Percentiles rank a stretch among this genome's conserved stretches.
phyloP scores from a whole-genome alignment of 1,284 basidiomycete genomes.

The Coriolopsis trogii region DNA sequence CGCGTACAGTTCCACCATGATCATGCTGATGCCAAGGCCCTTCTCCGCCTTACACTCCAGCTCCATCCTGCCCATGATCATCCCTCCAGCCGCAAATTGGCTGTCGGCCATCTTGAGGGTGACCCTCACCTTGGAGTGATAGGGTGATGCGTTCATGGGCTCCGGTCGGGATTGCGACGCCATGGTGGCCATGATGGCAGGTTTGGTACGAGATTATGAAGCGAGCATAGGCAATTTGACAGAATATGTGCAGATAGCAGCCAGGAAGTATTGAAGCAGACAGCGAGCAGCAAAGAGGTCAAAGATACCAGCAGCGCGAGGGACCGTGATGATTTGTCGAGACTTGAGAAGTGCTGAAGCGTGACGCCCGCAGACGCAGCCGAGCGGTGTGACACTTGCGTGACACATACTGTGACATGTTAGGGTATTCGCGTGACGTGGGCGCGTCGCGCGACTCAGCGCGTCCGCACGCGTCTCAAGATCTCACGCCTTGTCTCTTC shows the following conservation, averaged over 20 bases:
- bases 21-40: conserved; percentile 68
- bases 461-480: not conserved
- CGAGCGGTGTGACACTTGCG: no score
- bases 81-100: conserved; percentile 62
- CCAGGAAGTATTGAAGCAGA: not conserved
- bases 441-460: not conserved
- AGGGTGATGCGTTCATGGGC: conserved; percentile 76
- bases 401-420: not conserved
- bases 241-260: no score
- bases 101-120: conserved; percentile 58
- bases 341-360: not conserved
- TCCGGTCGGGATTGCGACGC: conserved; percentile 42
- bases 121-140: conserved; percentile 76
- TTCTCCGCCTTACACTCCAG: conserved; percentile 75
- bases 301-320: not conserved
- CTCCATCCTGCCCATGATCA: conserved; percentile 73
- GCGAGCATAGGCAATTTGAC: conserved; percentile 2
- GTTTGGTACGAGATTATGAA: not conserved
- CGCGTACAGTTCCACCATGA: conserved; percentile 75
- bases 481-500: not conserved
- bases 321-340: no score
- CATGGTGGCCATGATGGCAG: conserved; percentile 4
- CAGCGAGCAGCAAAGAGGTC: not conserved
- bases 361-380: conserved; percentile 8
- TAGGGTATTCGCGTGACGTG: not conserved